phyloP scores from a whole-genome alignment of 768 basidiomycete genomes.

The Boletellus ananas region DNA sequence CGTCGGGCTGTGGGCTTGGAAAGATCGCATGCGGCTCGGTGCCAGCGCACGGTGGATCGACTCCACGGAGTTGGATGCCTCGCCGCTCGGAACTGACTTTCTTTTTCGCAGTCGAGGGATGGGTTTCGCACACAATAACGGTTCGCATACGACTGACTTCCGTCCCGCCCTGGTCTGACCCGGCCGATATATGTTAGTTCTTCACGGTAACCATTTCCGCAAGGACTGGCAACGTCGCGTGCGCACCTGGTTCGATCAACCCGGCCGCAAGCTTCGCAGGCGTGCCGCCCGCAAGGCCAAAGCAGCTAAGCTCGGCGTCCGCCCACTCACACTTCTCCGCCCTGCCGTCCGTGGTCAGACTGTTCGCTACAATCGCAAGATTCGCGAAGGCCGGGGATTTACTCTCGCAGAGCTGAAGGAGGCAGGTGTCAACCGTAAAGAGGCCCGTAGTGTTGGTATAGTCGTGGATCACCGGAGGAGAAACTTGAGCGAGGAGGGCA shows the following conservation, averaged over 20 bases:
- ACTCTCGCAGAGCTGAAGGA: constrained; percentile 92
- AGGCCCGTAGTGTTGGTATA: constrained; percentile 89
- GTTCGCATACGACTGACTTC: constrained; percentile 28
- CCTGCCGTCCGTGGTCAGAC: constrained; percentile 97
- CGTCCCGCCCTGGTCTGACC: constrained; percentile 14
- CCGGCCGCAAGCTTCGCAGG: constrained; percentile 94
- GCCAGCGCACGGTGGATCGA: constrained; percentile 22
- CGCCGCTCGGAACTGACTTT: constrained; percentile 11
- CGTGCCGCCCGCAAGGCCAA: constrained; percentile 90
- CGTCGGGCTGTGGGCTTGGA: not conserved
- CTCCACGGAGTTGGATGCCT: constrained; percentile 16
- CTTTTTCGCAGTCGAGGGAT: constrained; percentile 28
- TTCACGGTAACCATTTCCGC: constrained; percentile 92
- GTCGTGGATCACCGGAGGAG: constrained; percentile 96
- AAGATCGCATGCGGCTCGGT: not conserved
- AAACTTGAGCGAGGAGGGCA: constrained; percentile 95
- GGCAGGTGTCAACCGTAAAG: constrained; percentile 91
- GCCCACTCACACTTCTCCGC: constrained; percentile 87
- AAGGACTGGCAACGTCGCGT: constrained; percentile 99
- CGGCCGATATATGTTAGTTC: constrained; percentile 46
- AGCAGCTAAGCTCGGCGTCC: constrained; percentile 86
- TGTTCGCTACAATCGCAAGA: constrained; percentile 95
- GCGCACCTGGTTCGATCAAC: constrained; percentile 98
- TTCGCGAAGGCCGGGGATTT: constrained; percentile 97
- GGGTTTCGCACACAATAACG: constrained; percentile 38